Evolutionary conservation across 2,329 filamentous ascomycete genomes (phyloP).

Genomic region (Aspergillus felis): DNA sequence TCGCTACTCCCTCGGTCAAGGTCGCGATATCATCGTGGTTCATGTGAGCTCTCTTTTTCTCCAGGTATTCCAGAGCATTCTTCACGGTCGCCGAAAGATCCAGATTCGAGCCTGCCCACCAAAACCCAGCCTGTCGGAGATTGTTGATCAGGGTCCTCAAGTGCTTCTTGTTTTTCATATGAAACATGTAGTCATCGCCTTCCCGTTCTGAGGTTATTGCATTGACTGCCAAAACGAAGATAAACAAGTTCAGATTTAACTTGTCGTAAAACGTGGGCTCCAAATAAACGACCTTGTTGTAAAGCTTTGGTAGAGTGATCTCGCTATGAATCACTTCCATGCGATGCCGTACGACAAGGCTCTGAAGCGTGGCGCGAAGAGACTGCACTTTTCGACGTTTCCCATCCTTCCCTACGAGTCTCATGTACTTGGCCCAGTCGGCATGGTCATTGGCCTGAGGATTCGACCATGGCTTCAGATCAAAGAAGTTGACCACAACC

Average conservation of each 20-base stretch:
- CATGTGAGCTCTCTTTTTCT: conserved; percentile 58
- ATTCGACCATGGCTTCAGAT: conserved; percentile 75
- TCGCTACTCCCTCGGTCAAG: conserved; percentile 61
- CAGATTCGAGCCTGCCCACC: conserved; percentile 71
- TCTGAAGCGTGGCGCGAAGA: conserved; percentile 67
- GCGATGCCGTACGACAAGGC: conserved; percentile 75
- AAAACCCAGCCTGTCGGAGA: conserved; percentile 78
- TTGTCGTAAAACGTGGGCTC: conserved; percentile 83
- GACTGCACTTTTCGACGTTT: conserved; percentile 39
- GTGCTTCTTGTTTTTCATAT: conserved; percentile 65
- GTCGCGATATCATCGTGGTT: conserved; percentile 57
- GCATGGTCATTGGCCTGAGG: conserved; percentile 53
- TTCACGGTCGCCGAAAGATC: conserved; percentile 64
- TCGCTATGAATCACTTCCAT: conserved; percentile 64
- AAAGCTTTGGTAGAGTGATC: conserved; percentile 65
- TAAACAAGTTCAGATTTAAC: conserved; percentile 77
- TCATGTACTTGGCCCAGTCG: conserved; percentile 72
- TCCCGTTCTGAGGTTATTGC: conserved; percentile 80
- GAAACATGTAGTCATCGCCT: conserved; percentile 86
- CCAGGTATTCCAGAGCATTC: conserved; percentile 64
- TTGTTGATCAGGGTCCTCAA: conserved; percentile 70
- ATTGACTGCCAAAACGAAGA: conserved; percentile 79
- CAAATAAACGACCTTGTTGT: conserved; percentile 68
- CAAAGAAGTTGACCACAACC: conserved; percentile 67
- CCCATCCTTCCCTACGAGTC: conserved; percentile 57